phyloP scores from a whole-genome alignment of 805 yeast species.

The Priceomyces castillae region DNA sequence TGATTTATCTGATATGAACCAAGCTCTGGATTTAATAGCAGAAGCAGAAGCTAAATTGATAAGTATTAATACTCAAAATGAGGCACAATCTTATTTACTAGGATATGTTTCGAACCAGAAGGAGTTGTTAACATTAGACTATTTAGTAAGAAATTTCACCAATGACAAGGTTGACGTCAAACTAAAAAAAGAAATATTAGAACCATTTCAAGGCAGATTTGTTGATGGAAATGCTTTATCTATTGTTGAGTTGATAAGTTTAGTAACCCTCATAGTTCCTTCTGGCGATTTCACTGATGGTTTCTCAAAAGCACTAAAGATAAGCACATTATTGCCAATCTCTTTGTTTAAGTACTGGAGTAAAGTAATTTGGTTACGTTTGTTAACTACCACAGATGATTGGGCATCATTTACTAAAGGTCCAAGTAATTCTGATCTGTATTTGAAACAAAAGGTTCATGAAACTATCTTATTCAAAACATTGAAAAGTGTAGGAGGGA shows the following conservation, averaged over 20 bases:
- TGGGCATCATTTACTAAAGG: constrained; percentile 43
- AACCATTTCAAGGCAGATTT: constrained; percentile 26
- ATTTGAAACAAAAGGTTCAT: constrained; percentile 34
- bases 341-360: constrained; percentile 18
- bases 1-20: constrained; percentile 12
- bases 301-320: constrained; percentile 47
- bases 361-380: constrained; percentile 54
- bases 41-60: constrained; percentile 52
- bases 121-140: constrained; percentile 10
- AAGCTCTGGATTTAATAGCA: constrained; percentile 25
- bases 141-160: constrained; percentile 17
- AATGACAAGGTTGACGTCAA: constrained; percentile 11
- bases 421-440: constrained; percentile 41
- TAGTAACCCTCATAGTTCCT: constrained; percentile 47
- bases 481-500: constrained; percentile 21
- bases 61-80: constrained; percentile 48
- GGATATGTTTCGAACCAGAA: constrained; percentile 12
- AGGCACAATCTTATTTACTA: constrained; percentile 20
- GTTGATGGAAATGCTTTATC: constrained; percentile 38
- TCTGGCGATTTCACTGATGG: constrained; percentile 14
- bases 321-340: constrained; percentile 41
- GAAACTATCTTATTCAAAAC: constrained; percentile 48
- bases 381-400: constrained; percentile 48
- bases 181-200: constrained; percentile 15
- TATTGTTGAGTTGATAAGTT: constrained; percentile 48